Conservation (phyloP, 2,329 filamentous ascomycete species). For the Alternaria brassicicola region DNA sequence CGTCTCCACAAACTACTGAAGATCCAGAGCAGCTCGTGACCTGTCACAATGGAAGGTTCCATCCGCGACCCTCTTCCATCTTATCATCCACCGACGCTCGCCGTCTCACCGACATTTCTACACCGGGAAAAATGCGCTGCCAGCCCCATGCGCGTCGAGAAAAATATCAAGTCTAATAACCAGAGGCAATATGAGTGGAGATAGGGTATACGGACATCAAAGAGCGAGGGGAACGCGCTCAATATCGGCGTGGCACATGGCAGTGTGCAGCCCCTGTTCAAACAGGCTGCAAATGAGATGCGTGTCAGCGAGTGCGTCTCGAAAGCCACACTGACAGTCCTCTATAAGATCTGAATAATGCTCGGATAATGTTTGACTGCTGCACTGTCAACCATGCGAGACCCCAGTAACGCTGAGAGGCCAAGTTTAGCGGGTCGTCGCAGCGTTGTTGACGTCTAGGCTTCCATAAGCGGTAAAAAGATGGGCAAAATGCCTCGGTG, state of each 20-base stretch:
- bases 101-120: slow-evolving; percentile 44
- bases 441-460: slow-evolving; percentile 1
- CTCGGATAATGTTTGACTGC: slow-evolving; percentile 20
- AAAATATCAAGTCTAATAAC: slow-evolving; percentile 18
- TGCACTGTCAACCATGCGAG: slow-evolving; percentile 20
- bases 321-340: slow-evolving; percentile 21
- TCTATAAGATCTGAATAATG: neutral
- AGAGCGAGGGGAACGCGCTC: slow-evolving; percentile 20
- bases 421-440: slow-evolving; percentile 2
- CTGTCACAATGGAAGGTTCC: neutral
- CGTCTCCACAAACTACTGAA: slow-evolving; percentile 15
- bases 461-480: neutral
- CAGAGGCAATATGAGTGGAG: slow-evolving; percentile 36
- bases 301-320: slow-evolving; percentile 26
- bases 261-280: slow-evolving; percentile 26
- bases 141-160: slow-evolving; percentile 23
- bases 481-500: slow-evolving; percentile 12
- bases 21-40: slow-evolving; percentile 12
- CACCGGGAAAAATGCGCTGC: slow-evolving; percentile 21
- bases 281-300: slow-evolving; percentile 33
- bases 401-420: slow-evolving; percentile 22
- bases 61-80: slow-evolving; percentile 4
- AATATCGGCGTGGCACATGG: slow-evolving; percentile 28
- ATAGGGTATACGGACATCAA: slow-evolving; percentile 11
- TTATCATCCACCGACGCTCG: slow-evolving; percentile 8